Evolutionary conservation across 176 grass and related monocot genomes (phyloP).

Genomic region (Musa itinerans): DNA sequence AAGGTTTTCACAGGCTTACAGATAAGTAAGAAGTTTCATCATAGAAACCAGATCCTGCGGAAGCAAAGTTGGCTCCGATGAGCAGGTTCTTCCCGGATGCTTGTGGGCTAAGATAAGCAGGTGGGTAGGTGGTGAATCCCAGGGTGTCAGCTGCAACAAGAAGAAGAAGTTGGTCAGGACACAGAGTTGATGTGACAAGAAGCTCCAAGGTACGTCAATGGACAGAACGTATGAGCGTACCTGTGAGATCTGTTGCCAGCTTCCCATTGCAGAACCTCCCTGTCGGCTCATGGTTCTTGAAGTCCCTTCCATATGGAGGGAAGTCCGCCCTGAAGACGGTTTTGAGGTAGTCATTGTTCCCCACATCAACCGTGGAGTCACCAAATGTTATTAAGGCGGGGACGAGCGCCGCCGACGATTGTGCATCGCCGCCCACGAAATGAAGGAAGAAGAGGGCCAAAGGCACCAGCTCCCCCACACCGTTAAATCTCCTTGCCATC

Average conservation of each 20-base stretch:
- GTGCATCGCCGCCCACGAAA: conserved; percentile 27
- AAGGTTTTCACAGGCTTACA: conserved; percentile 33
- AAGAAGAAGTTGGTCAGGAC: neutral
- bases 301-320: conserved; percentile 87
- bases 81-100: conserved; percentile 79
- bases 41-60: conserved; percentile 82
- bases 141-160: conserved; percentile 52
- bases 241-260: conserved; percentile 84
- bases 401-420: conserved; percentile 40
- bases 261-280: conserved; percentile 98
- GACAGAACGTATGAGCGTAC: conserved; percentile 16
- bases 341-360: conserved; percentile 84
- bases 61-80: conserved; percentile 87
- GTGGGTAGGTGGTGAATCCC: conserved; percentile 63
- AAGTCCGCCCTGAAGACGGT: conserved; percentile 78
- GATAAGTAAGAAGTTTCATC: conserved; percentile 61
- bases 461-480: conserved; percentile 15
- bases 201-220: neutral
- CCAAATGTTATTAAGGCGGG: conserved; percentile 77
- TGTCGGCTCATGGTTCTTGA: conserved; percentile 51
- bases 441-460: conserved; percentile 33
- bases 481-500: neutral
- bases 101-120: conserved; percentile 74
- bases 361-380: conserved; percentile 76
- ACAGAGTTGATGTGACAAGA: neutral